Percentiles rank a stretch among this genome's conserved stretches.
Evolutionary conservation across 306 rosid species (phyloP).

Genomic region (Dalbergia oliveri): DNA sequence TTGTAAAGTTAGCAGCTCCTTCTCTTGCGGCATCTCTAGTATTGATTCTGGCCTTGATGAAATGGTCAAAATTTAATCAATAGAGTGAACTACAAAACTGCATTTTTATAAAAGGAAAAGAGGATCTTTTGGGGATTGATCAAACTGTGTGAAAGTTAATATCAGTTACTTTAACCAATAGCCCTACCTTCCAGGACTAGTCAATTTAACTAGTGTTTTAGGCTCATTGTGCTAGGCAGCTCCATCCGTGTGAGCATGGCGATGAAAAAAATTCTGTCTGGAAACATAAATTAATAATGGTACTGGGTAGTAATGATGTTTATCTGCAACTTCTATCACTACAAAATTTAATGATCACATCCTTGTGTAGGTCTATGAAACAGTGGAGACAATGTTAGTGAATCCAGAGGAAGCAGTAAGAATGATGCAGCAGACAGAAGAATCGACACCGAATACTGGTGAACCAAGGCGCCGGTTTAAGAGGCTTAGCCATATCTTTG

Average conservation of each 20-base stretch:
- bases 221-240: background rate
- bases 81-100: constrained; percentile 23
- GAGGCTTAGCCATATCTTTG: constrained; percentile 74
- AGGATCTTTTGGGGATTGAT: background rate
- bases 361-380: constrained; percentile 75
- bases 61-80: constrained; percentile 11
- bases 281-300: constrained; percentile 9
- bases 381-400: constrained; percentile 78
- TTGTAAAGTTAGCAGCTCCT: constrained; percentile 12
- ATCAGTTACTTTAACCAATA: constrained; percentile 17
- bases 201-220: constrained; percentile 3
- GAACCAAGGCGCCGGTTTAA: constrained; percentile 71
- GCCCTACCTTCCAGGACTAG: background rate
- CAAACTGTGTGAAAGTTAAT: constrained; percentile 17
- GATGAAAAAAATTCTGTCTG: constrained; percentile 7
- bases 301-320: background rate
- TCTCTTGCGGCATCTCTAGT: background rate
- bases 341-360: constrained; percentile 16
- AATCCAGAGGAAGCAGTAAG: constrained; percentile 82
- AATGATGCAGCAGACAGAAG: constrained; percentile 67
- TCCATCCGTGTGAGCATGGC: background rate
- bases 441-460: constrained; percentile 45
- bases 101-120: background rate
- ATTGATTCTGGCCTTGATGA: constrained; percentile 13
- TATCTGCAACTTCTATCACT: constrained; percentile 4